Evolutionary conservation across 495 filamentous ascomycete genomes (phyloP).

Genomic region (Hypomontagnella submonticulosa): DNA sequence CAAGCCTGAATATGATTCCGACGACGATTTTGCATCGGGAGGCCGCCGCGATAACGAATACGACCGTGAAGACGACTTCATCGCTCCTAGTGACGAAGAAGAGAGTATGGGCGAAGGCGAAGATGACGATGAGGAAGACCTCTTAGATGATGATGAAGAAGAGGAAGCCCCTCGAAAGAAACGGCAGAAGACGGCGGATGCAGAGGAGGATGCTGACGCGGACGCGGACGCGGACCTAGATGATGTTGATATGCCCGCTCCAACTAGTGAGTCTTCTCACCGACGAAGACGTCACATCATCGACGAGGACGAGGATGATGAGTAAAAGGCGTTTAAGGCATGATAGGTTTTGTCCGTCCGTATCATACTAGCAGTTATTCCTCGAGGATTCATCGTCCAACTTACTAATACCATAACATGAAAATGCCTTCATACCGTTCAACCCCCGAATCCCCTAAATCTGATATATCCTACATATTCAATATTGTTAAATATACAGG

Average conservation of each 20-base stretch:
- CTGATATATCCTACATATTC: too few species aligned
- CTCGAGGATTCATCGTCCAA: background rate
- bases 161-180: conserved; percentile 61
- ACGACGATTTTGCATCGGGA: conserved; percentile 72
- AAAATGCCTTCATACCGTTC: background rate
- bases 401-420: conserved; percentile 16
- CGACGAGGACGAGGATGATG: conserved; percentile 62
- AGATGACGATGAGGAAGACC: conserved; percentile 67
- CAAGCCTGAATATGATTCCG: conserved; percentile 66
- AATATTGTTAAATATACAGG: too few species aligned
- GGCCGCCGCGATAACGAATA: conserved; percentile 81
- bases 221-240: conserved; percentile 59
- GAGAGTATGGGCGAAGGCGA: conserved; percentile 67
- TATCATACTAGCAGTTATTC: conserved; percentile 16
- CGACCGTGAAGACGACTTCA: conserved; percentile 81
- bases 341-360: conserved; percentile 10
- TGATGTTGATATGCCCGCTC: conserved; percentile 55
- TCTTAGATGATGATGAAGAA: conserved; percentile 60
- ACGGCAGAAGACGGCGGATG: conserved; percentile 60
- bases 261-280: conserved; percentile 43
- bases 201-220: conserved; percentile 53
- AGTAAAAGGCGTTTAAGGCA: conserved; percentile 26
- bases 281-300: conserved; percentile 57
- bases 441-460: too few species aligned
- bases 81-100: conserved; percentile 80